Conservation (phyloP, 345 rosid species). For the Hibiscus trionum region DNA sequence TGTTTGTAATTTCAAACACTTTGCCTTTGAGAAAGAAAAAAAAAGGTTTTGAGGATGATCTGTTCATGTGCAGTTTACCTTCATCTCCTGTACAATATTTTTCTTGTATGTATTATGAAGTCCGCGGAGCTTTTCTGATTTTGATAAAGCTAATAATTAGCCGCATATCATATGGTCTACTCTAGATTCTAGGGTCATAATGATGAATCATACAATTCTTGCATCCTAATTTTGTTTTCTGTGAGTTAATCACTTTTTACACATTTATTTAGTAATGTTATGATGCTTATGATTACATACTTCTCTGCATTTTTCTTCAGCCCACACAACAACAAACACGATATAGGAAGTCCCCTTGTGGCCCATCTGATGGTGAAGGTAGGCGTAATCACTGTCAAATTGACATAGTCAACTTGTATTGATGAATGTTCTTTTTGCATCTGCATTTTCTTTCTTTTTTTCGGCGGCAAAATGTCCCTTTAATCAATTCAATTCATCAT, state of each 20-base stretch:
- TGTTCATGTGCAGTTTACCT: background rate
- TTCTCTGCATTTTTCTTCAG: slow-evolving; percentile 22
- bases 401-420: background rate
- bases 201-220: background rate
- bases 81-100: background rate
- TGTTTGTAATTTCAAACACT: background rate
- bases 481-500: background rate
- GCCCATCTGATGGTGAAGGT: slow-evolving; percentile 87
- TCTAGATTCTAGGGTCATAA: background rate
- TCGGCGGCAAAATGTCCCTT: background rate
- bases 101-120: background rate
- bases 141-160: background rate
- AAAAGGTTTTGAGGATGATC: background rate
- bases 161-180: background rate
- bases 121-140: background rate
- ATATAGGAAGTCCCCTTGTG: slow-evolving; percentile 89
- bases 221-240: background rate
- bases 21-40: background rate
- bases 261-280: background rate
- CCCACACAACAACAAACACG: slow-evolving; percentile 98
- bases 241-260: background rate
- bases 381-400: background rate
- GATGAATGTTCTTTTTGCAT: background rate
- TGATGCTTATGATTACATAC: background rate
- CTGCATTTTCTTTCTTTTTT: background rate